Evolutionary conservation across 208 protist genomes (phyloP), one percentile per base, ranked within the genome.

Genomic region (Leishmania guyanensis): DNA sequence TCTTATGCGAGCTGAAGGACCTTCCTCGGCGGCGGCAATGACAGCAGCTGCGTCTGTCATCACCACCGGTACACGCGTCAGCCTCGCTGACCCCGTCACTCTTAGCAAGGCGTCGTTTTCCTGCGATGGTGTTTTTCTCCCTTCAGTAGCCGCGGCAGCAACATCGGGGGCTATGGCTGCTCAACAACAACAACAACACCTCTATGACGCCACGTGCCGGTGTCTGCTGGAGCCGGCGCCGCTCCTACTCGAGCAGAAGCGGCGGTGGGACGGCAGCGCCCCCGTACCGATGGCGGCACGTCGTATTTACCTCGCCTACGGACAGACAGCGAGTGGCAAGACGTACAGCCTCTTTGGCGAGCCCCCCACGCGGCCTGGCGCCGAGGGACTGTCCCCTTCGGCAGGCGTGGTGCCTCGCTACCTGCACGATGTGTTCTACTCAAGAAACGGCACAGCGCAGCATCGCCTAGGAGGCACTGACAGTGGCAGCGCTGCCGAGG

Each of bases 261-360:
- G 10, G 48, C 69, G 10, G 33, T 51, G 46, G 43, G 51, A 3
- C 43, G 17, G 39, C 46, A 53, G 46, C 20, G 3, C 46, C 33
- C 26, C 78, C 20, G 36, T 62, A 33, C 48, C 81, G 50, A 46
- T 51, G 43, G 51, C 76, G 33, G 70, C 46, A 12, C 66, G 75
- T n/a, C 77, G 71, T 16, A 78, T 88, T 10, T 89, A 96, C 69
- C 85, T 97, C 33, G 88, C 92, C n/a, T 97, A 96, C 73, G 94
- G 94, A 0, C 90, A 95, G 77, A 97, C 94, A n/a, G 85, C 89
- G 5, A 93, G 85, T 26, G 94, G 94, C 48, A 97, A 97, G 80
- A 96, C 93, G 39, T 91, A 96, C 84, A 95, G 92, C 29, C 86
- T 97, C 70, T 93, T 95, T 79, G 93, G 93, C 0, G 83, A 83